Conservation (phyloP, 73 alveolate species). For the Diophrys appendiculata region DNA sequence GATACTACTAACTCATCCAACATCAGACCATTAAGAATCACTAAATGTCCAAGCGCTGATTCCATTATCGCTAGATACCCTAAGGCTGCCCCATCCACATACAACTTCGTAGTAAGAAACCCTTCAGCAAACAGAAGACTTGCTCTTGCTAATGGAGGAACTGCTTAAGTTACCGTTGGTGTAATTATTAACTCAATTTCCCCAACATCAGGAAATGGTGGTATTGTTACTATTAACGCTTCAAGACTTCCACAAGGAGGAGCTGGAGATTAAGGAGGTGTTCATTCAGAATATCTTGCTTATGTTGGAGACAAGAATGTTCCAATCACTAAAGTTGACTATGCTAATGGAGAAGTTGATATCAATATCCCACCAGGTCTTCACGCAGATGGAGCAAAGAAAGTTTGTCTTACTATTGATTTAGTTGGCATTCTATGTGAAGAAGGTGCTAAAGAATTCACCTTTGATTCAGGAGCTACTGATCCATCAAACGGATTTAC, state of each 20-base stretch:
- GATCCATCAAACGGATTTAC: neutral
- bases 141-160: neutral
- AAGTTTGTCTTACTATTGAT: neutral
- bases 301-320: neutral
- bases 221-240: neutral
- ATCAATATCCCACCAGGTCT: neutral
- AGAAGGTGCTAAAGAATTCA: neutral
- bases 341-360: neutral
- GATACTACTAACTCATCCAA: neutral
- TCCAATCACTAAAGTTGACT: neutral
- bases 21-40: neutral
- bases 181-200: neutral
- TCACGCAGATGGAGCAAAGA: neutral
- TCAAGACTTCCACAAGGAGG: neutral
- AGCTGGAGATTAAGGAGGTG: neutral
- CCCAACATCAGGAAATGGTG: neutral
- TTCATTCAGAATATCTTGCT: neutral
- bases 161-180: neutral
- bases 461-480: neutral
- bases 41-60: neutral
- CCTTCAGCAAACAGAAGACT: neutral
- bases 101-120: neutral
- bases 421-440: neutral
- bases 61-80: neutral
- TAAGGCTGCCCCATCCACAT: neutral